Evolutionary conservation across 225 moss, liverwort and hornwort species (phyloP), one percentile per base, ranked within the genome.

Genomic region (Anthoceros angustus): DNA sequence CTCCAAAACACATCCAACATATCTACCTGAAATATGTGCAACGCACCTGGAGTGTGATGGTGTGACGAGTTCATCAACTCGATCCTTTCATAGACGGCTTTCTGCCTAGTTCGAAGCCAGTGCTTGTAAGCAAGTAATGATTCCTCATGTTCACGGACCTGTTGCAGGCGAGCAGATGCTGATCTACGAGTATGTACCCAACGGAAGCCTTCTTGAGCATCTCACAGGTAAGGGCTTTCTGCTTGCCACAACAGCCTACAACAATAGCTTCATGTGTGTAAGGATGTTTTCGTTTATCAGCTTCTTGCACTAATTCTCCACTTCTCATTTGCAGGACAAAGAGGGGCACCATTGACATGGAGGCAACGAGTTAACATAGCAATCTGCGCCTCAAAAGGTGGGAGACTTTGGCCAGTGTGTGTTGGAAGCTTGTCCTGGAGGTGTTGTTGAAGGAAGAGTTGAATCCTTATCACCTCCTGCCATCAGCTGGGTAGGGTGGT

Each of bases 361-460:
- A 83, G 87, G 66, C 83, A 87, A 72, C 77, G 89, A 55, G 83
- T 87, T 18, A 76, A 78, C 5, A 72, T 87, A 10, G 89, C 89
- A 64, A 83, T 85, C 39, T 78, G 81, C 73, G 68, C 76, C 21
- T 84, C 87, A 4, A 87, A 87, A 72, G 89, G 80, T 80, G 23
- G 24, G 64, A 38, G 38, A 23, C 39, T 41, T 8, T 10, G 5
- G 23, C 23, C 12, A 41, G 0, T 41, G 7, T 10, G 32, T n/a
- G 40, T 38, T 55, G 21, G 50, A 55, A 55, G 50, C 18, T 21
- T 21, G 21, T 21, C 16, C 50, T 3, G 3, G 50, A 32, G 32
- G 32, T 32, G 32, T 32, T 32, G 2, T 32, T 32, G 32, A 32
- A 32, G 32, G 32, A 32, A 32, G 32, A 32, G 32, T 32, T 32